Base-by-base conservation (phyloP, 805 yeast species). In the Wickerhamiella slavikovae region DNA sequence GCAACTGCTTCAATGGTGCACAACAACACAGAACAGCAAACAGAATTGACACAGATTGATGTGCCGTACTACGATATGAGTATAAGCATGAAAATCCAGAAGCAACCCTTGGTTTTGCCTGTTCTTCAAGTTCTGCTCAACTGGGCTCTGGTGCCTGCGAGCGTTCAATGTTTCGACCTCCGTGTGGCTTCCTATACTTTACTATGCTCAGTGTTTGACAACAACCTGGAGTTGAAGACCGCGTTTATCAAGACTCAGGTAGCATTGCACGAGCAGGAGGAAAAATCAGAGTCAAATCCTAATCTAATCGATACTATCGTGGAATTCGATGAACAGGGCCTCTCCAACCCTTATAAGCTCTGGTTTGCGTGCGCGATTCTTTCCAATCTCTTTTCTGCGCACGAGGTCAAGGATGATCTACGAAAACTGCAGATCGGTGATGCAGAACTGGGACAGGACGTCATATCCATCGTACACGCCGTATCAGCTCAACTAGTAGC, bases 21-120 rank as follows among this genome's bases (percentile, higher is more conserved):
- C 28, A 63, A 68, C 18, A 80, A 82, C 46, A 50, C 59, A 3
- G 64, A 58, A 2, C 62, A 76, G 20, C 98, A 89, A 49, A 53
- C 55, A 10, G 68, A 68, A 34, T 74, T 85, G 41, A 61, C 80
- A 1, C 70, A 69, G 31, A 71, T 85, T 10, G 96, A 89, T 49
- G 94, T 89, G 5, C 98, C 98, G 0, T 79, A 73, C 45, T 59
- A 83, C 32, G 95, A 80, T 43, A 80, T 93, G 8, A 58, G 72
- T 4, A 43, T 67, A 30, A 69, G 71, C 0, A 36, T 37, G 19
- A 37, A 41, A 9, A 39, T 40, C 5, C 52, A 46, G 22, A 34
- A 39, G 4, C 50, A 41, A 29, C 55, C 47, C 4, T 42, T 38
- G 17, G 36, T 64, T 1, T 51, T 79, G 2, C 85, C 95, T 0